phyloP scores from a whole-genome alignment of 305 asterid species.

The Fraxinus paxiana region DNA sequence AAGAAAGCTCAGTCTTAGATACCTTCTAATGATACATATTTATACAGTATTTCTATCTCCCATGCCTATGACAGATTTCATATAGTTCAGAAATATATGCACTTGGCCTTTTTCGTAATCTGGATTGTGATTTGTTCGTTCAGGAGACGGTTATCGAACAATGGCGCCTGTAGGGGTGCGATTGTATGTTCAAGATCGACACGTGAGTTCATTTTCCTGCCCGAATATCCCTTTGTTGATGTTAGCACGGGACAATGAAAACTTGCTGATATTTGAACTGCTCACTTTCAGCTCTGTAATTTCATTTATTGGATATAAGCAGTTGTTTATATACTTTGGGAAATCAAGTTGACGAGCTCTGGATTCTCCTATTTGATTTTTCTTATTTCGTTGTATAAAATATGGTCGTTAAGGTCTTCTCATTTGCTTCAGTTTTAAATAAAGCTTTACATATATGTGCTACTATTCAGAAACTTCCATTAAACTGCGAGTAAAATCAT shows the following conservation, averaged over 20 bases:
- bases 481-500: neutral
- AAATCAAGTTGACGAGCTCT: neutral
- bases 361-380: neutral
- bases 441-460: neutral
- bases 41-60: neutral
- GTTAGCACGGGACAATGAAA: neutral
- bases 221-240: neutral
- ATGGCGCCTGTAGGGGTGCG: constrained; percentile 68
- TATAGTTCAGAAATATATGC: constrained; percentile 16
- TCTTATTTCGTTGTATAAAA: neutral
- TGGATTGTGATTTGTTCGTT: constrained; percentile 15
- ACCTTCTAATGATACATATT: neutral
- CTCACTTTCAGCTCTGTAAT: neutral
- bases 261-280: neutral
- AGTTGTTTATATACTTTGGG: neutral
- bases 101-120: constrained; percentile 11
- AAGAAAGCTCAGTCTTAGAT: constrained; percentile 30
- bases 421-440: neutral
- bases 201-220: constrained; percentile 35
- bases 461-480: neutral
- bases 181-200: constrained; percentile 52
- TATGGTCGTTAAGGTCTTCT: neutral
- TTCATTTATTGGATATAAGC: neutral
- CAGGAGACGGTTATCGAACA: constrained; percentile 34
- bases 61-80: constrained; percentile 10